Conservation (phyloP, 2,329 filamentous ascomycete genomes). For the Fusarium sacchari region DNA sequence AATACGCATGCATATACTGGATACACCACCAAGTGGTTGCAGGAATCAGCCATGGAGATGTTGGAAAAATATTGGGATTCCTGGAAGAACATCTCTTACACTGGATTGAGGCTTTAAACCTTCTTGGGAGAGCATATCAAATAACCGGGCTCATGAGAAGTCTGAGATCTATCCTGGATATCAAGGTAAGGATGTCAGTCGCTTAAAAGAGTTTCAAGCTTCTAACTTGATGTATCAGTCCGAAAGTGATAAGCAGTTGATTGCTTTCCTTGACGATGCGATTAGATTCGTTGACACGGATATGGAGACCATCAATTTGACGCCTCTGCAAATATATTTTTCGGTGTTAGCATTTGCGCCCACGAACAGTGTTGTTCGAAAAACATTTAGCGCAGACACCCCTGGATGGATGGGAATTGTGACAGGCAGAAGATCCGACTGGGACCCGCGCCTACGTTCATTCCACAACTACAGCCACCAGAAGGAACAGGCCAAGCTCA, state of each 20-base stretch:
- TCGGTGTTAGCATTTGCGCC: background rate
- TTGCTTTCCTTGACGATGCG: background rate
- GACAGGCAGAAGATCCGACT: background rate
- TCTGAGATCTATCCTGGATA: no score
- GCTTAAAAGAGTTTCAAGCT: no score
- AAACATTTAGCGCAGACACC: rapidly evolving
- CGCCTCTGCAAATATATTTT: background rate
- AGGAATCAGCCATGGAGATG: background rate
- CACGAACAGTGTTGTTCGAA: background rate
- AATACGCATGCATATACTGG: background rate
- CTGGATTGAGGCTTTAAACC: no score
- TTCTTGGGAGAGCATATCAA: no score
- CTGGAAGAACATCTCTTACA: no score
- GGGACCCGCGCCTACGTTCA: background rate
- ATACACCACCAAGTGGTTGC: background rate
- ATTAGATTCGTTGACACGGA: background rate
- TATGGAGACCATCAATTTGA: background rate
- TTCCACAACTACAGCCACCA: no score
- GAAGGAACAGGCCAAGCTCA: no score
- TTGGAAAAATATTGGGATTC: no score
- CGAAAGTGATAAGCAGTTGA: no score
- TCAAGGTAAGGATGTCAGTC: no score
- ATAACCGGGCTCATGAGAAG: no score
- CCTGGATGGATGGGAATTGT: background rate
- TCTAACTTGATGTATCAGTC: no score